Base-by-base conservation (phyloP, 2,329 filamentous ascomycete species). In the Monilinia vaccinii-corymbosi region DNA sequence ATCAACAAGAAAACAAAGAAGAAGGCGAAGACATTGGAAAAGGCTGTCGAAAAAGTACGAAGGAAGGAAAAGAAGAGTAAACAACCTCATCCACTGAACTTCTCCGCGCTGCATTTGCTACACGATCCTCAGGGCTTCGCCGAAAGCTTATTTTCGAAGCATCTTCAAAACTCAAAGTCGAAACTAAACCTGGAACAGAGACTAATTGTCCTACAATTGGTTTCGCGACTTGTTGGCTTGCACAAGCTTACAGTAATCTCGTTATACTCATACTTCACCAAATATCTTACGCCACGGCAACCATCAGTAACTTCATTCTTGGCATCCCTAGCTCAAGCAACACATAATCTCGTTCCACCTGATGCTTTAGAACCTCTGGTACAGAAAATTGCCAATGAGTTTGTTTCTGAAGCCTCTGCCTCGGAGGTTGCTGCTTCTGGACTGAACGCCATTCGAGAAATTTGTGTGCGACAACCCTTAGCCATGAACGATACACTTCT, bases 1-100 rank as follows among this genome's bases (percentile, higher is more conserved):
- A 95, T 97, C 77, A 97, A 96, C 79, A 99, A 97, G 76, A 99
- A 97, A 79, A 88, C 85, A 18, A 93, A 88, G 73, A 97, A 97
- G 79, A 86, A 89, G 67, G 83, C 86, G 56, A 88, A 87, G 68
- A 82, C 84, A 36, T 82, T 96, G 56, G 88, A 89, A 60, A 90
- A 85, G 72, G 94, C 94, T 0, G 82, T 91, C 4, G 83, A 85
- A n/a, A 89, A 86, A 65, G 82, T 96, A 45, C 95, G 91, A 77
- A 85, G 81, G 71, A 84, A 87, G 70, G 90, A 96, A 72, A 86
- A 85, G 71, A 95, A 95, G 79, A 97, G 96, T 82, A 84, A 84
- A 65, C 84, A 89, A 65, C 89, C 91, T 4, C 89, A 95, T 69
- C 85, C 88, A 1, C 82, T 99, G 65, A 99, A 99, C 77, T 99